Conservation (phyloP, 2,329 filamentous ascomycete species). For the Diaporthe sp. region DNA sequence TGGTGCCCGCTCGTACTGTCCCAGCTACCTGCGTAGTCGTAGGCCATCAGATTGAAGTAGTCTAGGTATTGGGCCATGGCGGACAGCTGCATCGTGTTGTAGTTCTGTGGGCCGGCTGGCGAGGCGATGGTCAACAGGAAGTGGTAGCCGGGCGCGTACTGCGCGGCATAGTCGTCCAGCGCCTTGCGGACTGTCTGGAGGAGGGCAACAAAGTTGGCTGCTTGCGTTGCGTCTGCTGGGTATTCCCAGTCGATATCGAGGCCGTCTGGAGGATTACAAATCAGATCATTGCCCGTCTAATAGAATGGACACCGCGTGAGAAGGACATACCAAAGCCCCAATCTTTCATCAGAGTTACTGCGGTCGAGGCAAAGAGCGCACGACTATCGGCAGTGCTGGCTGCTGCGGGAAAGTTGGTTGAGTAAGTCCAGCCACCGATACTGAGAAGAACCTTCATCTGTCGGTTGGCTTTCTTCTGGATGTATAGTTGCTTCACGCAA, state of each 20-base stretch:
- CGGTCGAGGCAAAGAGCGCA: slow-evolving; percentile 73
- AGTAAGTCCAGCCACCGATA: slow-evolving; percentile 90
- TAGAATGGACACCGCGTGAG: not conserved
- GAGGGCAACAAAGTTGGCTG: slow-evolving; percentile 56
- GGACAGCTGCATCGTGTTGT: slow-evolving; percentile 56
- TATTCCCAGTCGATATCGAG: slow-evolving; percentile 58
- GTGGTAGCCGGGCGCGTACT: slow-evolving; percentile 57
- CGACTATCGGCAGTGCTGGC: slow-evolving; percentile 72
- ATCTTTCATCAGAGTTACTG: slow-evolving; percentile 78
- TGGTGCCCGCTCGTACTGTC: slow-evolving; percentile 72
- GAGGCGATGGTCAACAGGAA: slow-evolving; percentile 66
- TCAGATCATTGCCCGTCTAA: not conserved
- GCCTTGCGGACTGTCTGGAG: slow-evolving; percentile 56
- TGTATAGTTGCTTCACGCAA: slow-evolving; percentile 81
- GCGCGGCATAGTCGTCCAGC: slow-evolving; percentile 59
- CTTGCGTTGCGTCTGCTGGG: slow-evolving; percentile 50
- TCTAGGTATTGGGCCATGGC: slow-evolving; percentile 61
- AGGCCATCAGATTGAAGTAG: slow-evolving; percentile 75
- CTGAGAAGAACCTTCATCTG: slow-evolving; percentile 82
- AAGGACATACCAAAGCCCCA: slow-evolving; percentile 53
- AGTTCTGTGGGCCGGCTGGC: slow-evolving; percentile 60
- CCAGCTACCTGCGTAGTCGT: slow-evolving; percentile 80
- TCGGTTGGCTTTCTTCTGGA: slow-evolving; percentile 81
- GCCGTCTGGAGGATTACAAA: slow-evolving; percentile 52
- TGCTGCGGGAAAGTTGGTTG: slow-evolving; percentile 76